Evolutionary conservation across 768 basidiomycete species (phyloP).

Genomic region (Phaeotremella fagi): DNA sequence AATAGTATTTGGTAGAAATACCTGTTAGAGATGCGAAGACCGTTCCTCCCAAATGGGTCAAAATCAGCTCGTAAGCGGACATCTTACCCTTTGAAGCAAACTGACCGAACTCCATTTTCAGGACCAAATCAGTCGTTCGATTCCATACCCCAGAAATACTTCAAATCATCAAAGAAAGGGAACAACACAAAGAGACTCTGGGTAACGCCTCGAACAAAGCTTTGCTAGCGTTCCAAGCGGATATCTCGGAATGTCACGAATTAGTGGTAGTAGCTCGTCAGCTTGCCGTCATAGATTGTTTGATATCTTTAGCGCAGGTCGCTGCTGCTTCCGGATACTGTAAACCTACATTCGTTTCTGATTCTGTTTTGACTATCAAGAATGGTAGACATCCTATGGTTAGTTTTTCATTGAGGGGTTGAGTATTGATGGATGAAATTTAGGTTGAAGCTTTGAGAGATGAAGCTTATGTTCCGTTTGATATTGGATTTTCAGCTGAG

Average conservation of each 20-base stretch:
- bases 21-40: slow-evolving; percentile 53
- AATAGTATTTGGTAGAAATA: slow-evolving; percentile 74
- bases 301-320: slow-evolving; percentile 75
- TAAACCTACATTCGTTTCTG: slow-evolving; percentile 66
- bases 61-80: slow-evolving; percentile 53
- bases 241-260: slow-evolving; percentile 68
- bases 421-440: background rate
- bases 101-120: slow-evolving; percentile 42
- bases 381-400: slow-evolving; percentile 90
- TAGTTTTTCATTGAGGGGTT: background rate
- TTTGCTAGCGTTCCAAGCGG: slow-evolving; percentile 62
- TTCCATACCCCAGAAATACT: slow-evolving; percentile 65
- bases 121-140: slow-evolving; percentile 67
- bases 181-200: slow-evolving; percentile 69
- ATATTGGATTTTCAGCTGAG: slow-evolving; percentile 60
- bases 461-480: slow-evolving; percentile 83
- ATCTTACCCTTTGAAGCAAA: background rate
- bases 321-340: slow-evolving; percentile 71
- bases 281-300: slow-evolving; percentile 74
- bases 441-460: slow-evolving; percentile 66
- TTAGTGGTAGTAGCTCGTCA: slow-evolving; percentile 69
- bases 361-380: slow-evolving; percentile 63
- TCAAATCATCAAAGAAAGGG: slow-evolving; percentile 59
- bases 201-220: slow-evolving; percentile 57
- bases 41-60: slow-evolving; percentile 48